These are phyloP conservation scores for Rutstroemia sp. DNA, from an alignment of 2,329 filamentous ascomycete genomes.

Conservation along the genomic window DNA sequence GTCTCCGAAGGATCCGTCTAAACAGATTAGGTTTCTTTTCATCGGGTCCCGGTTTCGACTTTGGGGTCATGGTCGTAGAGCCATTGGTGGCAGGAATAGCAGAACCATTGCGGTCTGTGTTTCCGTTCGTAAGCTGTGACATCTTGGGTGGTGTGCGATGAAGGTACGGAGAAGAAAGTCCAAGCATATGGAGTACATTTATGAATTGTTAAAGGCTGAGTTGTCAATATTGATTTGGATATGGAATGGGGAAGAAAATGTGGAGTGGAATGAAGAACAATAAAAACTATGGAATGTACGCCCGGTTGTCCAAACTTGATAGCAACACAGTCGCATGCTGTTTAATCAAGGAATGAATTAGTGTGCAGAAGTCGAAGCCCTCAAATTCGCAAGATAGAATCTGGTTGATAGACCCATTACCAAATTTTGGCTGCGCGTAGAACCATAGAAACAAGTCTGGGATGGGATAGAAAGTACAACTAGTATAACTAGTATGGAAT, in stretches of 20 bases:
- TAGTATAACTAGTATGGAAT: no score
- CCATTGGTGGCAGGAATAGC: background rate
- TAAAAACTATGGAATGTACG: background rate
- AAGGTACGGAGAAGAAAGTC: background rate
- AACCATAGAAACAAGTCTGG: no score
- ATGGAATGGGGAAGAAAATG: constrained; percentile 1
- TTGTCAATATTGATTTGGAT: constrained; percentile 1
- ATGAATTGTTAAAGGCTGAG: background rate
- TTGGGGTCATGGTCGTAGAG: background rate
- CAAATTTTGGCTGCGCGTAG: no score
- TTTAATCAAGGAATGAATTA: no score
- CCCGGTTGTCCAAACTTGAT: background rate
- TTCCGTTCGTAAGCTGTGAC: background rate
- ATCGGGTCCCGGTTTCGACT: background rate
- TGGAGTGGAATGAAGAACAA: constrained; percentile 4
- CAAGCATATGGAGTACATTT: background rate
- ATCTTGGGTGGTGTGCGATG: background rate
- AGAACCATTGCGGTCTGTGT: background rate
- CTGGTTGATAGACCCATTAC: no score
- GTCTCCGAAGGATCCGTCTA: background rate
- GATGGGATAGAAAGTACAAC: no score
- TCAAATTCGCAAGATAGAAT: no score
- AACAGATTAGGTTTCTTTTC: constrained; percentile 4
- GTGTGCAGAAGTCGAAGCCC: no score
- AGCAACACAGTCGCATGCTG: no score